Base-by-base conservation (phyloP, 208 protist species). In the Acanthamoeba quina region DNA sequence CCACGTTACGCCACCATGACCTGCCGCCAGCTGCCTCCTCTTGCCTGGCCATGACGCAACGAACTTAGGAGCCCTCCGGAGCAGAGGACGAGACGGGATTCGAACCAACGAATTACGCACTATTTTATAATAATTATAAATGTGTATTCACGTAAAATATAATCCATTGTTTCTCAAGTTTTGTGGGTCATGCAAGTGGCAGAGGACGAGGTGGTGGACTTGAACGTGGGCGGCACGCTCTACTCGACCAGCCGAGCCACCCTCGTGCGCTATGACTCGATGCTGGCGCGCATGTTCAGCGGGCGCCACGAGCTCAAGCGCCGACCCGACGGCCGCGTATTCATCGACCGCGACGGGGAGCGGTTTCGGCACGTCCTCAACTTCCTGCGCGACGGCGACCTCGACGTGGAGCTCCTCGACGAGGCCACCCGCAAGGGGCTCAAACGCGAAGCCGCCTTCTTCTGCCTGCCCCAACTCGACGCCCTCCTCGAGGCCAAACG, bases 391-490 rank as follows among this genome's bases (percentile, higher is more conserved):
- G 60, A 64, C 21, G 58, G 83, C 60, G 58, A 70, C 24, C 60
- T n/a, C n/a, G n/a, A n/a, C n/a, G n/a, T n/a, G 19, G 74, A 15
- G 44, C 26, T 11, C 44, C 74, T 85, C 76, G 26, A 41, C n/a
- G 2, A 54, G n/a, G 31, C 13, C 58, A 5, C 52, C 5, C 29
- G 24, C 49, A 1, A 17, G 41, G 56, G 26, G 2, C 83, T 90
- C 11, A 49, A 90, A 37, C 4, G 52, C 47, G 82, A 90, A 31
- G 82, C 82, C 34, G 82, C 82, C n/a, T 90, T 68, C 54, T 90
- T 49, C 58, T 90, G 82, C 82, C 54, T 90, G n/a, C n/a, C n/a
- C n/a, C n/a, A n/a, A n/a, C n/a, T n/a, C n/a, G n/a, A n/a, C n/a
- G n/a, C n/a, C n/a, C n/a, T n/a, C n/a, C n/a, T n/a, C n/a, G n/a